Evolutionary conservation across 345 rosid genomes (phyloP), one percentile per base, ranked within the genome.

Genomic region (Sonneratia alba): DNA sequence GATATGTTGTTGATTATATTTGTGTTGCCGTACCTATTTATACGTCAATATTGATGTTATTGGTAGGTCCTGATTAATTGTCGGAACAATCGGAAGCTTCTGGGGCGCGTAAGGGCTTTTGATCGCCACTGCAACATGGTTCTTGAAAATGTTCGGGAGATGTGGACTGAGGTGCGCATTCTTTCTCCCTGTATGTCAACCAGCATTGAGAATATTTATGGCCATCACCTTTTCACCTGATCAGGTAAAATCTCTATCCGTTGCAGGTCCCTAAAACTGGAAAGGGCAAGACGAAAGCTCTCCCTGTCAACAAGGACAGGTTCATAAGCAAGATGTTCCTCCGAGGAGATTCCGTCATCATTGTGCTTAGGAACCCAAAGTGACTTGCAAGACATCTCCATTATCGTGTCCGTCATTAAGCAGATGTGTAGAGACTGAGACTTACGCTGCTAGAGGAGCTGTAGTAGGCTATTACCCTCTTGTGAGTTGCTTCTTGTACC

Each of bases 121-220:
- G 99, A 96, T 76, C 82, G 98, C 12, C 99, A 92, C 71, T 92
- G 98, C 91, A 96, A 96, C 82, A 96, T 96, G 99, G 98, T 96
- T 72, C 88, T 96, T 36, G 99, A 96, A 74, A 96, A 96, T 74
- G 99, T 96, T 71, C 86, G 95, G 80, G 99, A 96, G 78, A 68
- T 45, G 70, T 68, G 70, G 70, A 62, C 98, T 37, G 99, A 95
- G 99, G 99, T 95, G 32, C 14, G 11, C 1, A 57, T n/a, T n/a
- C 12, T 22, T 57, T 57, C 21, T 62, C 36, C 7, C 38, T 62
- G 38, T 27, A 62, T 34, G 10, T 11, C 7, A 4, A 8, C 8
- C 66, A 11, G 3, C 10, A 12, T 34, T 32, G 38, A 62, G 32
- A 62, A 62, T 62, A 27, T 34, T 34, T 13, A 18, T 15, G 6